Conservation (phyloP, 2,329 filamentous ascomycete species). For the Westerdykella ornata region DNA sequence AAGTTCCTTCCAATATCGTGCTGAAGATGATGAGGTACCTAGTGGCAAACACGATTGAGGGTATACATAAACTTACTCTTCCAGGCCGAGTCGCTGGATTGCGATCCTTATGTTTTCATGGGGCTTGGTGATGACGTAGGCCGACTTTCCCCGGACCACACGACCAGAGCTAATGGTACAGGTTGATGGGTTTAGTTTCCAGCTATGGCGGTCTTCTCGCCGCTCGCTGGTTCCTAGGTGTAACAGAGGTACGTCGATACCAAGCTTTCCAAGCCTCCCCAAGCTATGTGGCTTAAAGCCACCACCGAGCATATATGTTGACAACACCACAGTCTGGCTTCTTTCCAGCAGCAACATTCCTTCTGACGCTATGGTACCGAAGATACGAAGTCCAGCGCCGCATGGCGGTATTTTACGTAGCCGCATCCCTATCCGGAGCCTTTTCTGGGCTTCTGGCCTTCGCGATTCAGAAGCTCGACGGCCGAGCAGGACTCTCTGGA, state of each 20-base stretch:
- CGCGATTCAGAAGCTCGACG: conserved; percentile 30
- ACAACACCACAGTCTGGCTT: conserved; percentile 45
- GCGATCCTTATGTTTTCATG: conserved; percentile 36
- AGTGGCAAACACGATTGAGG: no score
- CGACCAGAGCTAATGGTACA: not conserved
- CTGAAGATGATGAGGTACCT: conserved; percentile 40
- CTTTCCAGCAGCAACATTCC: conserved; percentile 55
- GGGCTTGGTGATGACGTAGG: conserved; percentile 44
- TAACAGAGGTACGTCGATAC: conserved; percentile 30
- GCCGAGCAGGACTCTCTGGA: conserved; percentile 19
- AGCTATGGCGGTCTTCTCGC: conserved; percentile 46
- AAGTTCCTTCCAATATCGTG: conserved; percentile 37
- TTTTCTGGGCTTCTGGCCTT: conserved; percentile 34
- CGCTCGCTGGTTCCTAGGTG: conserved; percentile 40
- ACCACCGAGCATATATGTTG: conserved; percentile 4
- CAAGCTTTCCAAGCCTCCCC: conserved; percentile 1
- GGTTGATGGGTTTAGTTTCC: conserved; percentile 40
- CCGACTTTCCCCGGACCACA: not conserved
- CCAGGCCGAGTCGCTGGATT: conserved; percentile 39
- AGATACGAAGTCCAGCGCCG: conserved; percentile 32
- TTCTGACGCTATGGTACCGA: conserved; percentile 33
- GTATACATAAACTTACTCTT: no score
- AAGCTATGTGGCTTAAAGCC: not conserved
- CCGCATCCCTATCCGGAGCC: conserved; percentile 29
- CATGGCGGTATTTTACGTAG: conserved; percentile 33